Evolutionary conservation across 352 stramenopile species (phyloP).

Genomic region (Pythium plurisporium): DNA sequence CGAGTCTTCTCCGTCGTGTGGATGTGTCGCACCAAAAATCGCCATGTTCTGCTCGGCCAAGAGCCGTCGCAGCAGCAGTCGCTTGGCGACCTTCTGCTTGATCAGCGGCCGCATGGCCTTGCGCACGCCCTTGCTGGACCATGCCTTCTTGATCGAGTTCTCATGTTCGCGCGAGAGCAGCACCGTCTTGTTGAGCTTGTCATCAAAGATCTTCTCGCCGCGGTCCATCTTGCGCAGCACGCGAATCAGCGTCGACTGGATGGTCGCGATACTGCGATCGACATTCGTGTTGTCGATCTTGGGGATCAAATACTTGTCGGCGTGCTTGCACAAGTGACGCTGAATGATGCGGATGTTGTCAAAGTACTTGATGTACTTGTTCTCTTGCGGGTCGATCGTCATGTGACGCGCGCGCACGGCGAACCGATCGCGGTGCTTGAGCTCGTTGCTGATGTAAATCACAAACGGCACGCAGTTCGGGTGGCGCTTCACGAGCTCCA

Average conservation of each 20-base stretch:
- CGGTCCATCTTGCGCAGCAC: conserved; percentile 77
- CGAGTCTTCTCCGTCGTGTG: conserved; percentile 50
- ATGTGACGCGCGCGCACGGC: conserved; percentile 82
- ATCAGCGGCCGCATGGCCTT: conserved; percentile 83
- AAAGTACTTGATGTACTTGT: conserved; percentile 91
- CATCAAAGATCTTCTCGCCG: conserved; percentile 67
- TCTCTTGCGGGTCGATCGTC: conserved; percentile 85
- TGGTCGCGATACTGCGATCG: conserved; percentile 79
- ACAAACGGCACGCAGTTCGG: conserved; percentile 84
- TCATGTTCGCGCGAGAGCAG: conserved; percentile 83
- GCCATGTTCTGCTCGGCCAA: conserved; percentile 65
- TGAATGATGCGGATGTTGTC: conserved; percentile 90
- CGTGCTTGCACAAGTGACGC: conserved; percentile 80
- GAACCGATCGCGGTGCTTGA: conserved; percentile 84
- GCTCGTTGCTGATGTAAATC: conserved; percentile 89
- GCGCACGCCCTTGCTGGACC: conserved; percentile 81
- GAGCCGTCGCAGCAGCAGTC: conserved; percentile 65
- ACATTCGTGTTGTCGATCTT: conserved; percentile 90
- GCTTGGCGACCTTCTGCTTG: conserved; percentile 85
- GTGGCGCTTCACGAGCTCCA: conserved; percentile 72
- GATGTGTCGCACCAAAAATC: conserved; percentile 28
- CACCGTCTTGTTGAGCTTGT: conserved; percentile 80
- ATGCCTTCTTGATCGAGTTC: conserved; percentile 85
- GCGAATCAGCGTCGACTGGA: conserved; percentile 81
- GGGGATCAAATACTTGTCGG: conserved; percentile 79